Base-by-base conservation (phyloP, 176 grass and related monocot species). In the Oryza rufipogon region DNA sequence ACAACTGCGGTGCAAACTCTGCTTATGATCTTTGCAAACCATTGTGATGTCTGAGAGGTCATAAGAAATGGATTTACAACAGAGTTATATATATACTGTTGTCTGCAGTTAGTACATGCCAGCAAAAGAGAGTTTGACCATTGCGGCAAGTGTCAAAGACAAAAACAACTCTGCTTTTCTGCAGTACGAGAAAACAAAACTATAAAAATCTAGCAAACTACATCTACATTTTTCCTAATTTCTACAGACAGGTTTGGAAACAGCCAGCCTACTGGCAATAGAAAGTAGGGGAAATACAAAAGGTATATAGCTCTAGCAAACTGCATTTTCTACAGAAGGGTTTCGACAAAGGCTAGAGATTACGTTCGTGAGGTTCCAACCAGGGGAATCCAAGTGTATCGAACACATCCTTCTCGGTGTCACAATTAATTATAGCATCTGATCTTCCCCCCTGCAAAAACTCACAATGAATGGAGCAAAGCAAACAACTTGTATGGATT, bases 301-400 rank as follows among this genome's bases (percentile, higher is more conserved):
- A 22, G 7, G 61, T 9, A 54, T 23, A 72, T 46, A 41, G 0
- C 13, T 39, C 22, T 77, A 60, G 9, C 11, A 75, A 87, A 63
- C 77, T 63, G 74, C 47, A 28, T 28, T 28, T 42, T 83, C 15
- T 60, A 74, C 36, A 23, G 26, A 22, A 65, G 52, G 19, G 66
- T 42, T 33, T 7, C 15, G 58, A 5, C 56, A 46, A 23, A 28
- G 49, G 0, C 45, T 90, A 90, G 7, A 90, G 89, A 75, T 98
- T 98, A 22, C 96, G 94, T 71, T 95, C 89, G 30, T 94, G 93
- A 28, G 93, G 91, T 79, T 98, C 91, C 65, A 94, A 68, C 83
- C 87, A 95, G 38, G 96, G 96, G 81, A 95, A 95, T 77, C 93
- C 93, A 72, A 98, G 96, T 0, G 78, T 76, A 38, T 98, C 93